Base-by-base conservation (phyloP, 257 asterid genomes). In the Nicotiana benthamiana region DNA sequence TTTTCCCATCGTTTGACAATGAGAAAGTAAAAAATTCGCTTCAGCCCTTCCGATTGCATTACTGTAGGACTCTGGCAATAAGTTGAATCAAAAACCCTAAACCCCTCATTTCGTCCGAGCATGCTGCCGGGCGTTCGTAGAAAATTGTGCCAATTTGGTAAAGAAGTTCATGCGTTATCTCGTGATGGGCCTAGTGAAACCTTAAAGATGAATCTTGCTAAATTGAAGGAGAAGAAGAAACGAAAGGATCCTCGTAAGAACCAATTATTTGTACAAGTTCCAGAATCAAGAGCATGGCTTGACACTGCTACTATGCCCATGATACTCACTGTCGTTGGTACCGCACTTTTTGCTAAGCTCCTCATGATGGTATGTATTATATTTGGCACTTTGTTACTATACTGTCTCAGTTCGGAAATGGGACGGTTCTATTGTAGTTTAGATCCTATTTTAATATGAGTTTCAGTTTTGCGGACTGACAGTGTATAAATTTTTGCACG, bases 251-350 rank as follows among this genome's bases (percentile, higher is more conserved):
- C 90, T 43, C 84, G 83, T 83, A 93, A 85, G 87, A 83, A 83
- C 43, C 86, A 89, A 80, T 80, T 91, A 5, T 87, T 88, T 48
- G 96, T 93, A 27, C 90, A 93, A 75, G 97, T 92, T 77, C 95
- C 96, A 48, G 98, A 92, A 84, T 90, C 97, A 53, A 83, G 51
- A 83, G 72, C 92, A 16, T 95, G 66, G 52, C 95, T 93, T 68
- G 99, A 95, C 80, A 89, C 96, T 6, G 91, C 97, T 66, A 83
- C 92, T 46, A 88, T 95, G 97, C 98, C 99, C 1, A 77, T 92
- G 94, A 84, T 92, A 75, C 95, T 93, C 76, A 88, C 89, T 67
- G 94, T 84, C 7, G 94, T 91, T n/a, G 97, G 97, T 56, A 85
- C 93, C 80, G 97, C 96, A 26, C 80, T 91, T 34, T 83, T 90